Evolutionary conservation across 2,329 filamentous ascomycete species (phyloP).

Genomic region (Ascochyta fabae): DNA sequence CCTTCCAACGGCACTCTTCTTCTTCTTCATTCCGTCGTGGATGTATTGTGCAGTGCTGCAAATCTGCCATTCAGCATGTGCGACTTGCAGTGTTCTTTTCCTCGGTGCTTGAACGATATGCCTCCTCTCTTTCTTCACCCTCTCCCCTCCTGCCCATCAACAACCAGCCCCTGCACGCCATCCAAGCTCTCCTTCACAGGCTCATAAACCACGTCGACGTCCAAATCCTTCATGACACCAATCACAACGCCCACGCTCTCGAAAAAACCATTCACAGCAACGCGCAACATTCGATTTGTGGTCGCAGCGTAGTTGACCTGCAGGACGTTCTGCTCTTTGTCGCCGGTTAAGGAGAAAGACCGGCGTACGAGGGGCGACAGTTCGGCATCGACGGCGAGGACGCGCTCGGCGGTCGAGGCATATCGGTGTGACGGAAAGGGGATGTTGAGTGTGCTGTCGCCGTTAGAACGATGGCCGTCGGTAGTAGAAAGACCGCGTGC

Average conservation of each 20-base stretch:
- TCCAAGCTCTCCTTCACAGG: conserved; percentile 54
- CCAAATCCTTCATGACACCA: conserved; percentile 88
- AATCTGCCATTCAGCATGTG: not conserved
- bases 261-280: conserved; percentile 96
- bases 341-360: conserved; percentile 63
- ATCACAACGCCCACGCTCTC: conserved; percentile 85
- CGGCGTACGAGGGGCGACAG: conserved; percentile 83
- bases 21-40: not conserved
- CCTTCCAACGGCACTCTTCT: not conserved
- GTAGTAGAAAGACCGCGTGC: not conserved
- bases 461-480: not conserved
- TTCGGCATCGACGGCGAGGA: conserved; percentile 85
- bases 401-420: conserved; percentile 74
- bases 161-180: conserved; percentile 73
- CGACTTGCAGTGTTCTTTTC: not conserved
- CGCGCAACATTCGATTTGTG: conserved; percentile 94
- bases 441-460: conserved; percentile 70
- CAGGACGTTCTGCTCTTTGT: conserved; percentile 60
- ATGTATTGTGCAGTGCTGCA: not conserved
- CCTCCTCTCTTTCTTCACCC: conserved; percentile 8
- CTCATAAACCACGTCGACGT: conserved; percentile 76
- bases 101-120: not conserved
- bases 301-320: conserved; percentile 81
- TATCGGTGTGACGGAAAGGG: conserved; percentile 84
- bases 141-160: conserved; percentile 41